A percentile compares a stretch with the other conserved stretches of the same genome.
phyloP scores from a whole-genome alignment of 257 asterid genomes.

The Przewalskia tangutica region DNA sequence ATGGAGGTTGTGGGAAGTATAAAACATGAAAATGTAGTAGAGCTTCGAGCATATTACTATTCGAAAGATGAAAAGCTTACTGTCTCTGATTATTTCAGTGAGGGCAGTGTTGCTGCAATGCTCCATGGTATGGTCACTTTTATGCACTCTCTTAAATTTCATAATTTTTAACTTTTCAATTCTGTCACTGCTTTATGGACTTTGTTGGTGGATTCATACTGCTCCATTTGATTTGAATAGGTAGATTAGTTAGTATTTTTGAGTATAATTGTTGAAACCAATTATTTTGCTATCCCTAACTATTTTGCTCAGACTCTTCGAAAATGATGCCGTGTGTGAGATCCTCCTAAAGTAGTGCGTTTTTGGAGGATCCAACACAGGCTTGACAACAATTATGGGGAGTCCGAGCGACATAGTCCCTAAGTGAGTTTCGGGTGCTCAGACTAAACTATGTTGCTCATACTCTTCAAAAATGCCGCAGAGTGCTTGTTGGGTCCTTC shows the following conservation, averaged over 20 bases:
- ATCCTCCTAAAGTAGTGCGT: not conserved
- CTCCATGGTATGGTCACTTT: conserved; percentile 54
- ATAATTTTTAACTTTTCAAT: not conserved
- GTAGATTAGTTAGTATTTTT: not conserved
- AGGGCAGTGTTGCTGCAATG: conserved; percentile 78
- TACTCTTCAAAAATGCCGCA: not conserved
- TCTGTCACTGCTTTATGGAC: not conserved
- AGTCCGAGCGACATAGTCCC: too few species aligned
- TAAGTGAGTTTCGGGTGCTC: too few species aligned
- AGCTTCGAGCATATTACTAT: conserved; percentile 82
- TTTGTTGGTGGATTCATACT: not conserved
- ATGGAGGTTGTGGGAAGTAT: conserved; percentile 70
- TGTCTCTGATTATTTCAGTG: conserved; percentile 68
- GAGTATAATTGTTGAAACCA: not conserved
- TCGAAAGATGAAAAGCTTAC: conserved; percentile 96
- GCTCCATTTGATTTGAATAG: not conserved
- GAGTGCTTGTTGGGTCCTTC: not conserved
- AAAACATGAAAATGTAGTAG: conserved; percentile 77
- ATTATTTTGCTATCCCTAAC: not conserved
- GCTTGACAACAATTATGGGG: too few species aligned
- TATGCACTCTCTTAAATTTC: not conserved
- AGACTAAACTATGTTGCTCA: not conserved
- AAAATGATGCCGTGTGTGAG: not conserved
- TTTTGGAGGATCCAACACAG: not conserved
- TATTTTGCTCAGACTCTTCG: not conserved